Conservation (phyloP, 106 monocot genomes). For the Apostasia ramifera region DNA sequence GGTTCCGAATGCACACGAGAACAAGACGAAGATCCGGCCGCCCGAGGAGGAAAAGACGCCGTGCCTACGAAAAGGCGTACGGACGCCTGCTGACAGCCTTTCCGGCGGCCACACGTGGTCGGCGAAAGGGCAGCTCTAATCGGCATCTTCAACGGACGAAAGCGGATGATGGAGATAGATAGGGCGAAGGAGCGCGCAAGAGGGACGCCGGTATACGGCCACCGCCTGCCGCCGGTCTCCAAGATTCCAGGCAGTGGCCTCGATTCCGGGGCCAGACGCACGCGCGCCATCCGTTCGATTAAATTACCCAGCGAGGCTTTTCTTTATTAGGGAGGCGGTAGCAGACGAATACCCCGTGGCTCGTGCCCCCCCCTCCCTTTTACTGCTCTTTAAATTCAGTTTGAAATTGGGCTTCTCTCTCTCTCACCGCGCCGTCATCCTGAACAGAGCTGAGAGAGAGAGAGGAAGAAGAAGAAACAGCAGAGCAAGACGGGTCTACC, state of each 20-base stretch:
- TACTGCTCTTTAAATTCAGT: conserved; percentile 1
- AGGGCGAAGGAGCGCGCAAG: background rate
- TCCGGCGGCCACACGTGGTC: background rate
- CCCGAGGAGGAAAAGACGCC: no score
- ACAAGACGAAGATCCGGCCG: no score
- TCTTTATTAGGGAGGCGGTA: background rate
- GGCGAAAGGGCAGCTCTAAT: background rate
- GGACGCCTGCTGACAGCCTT: background rate
- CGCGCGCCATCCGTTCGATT: background rate
- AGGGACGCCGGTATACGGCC: background rate
- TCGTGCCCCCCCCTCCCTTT: background rate
- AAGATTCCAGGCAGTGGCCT: background rate
- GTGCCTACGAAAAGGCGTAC: background rate
- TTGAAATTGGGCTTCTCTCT: background rate
- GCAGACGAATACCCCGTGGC: background rate
- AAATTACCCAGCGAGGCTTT: background rate
- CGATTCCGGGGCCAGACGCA: background rate
- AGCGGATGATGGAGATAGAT: background rate
- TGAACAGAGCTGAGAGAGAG: background rate
- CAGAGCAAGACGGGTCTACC: conserved; percentile 36
- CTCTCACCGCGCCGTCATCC: background rate
- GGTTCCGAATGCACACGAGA: no score
- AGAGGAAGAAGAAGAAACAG: background rate
- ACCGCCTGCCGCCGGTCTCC: conserved; percentile 1
- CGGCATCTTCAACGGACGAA: conserved; percentile 3